These are phyloP conservation scores for Calocera cornea DNA, from an alignment of 768 basidiomycete species.

Conservation along the genomic window DNA sequence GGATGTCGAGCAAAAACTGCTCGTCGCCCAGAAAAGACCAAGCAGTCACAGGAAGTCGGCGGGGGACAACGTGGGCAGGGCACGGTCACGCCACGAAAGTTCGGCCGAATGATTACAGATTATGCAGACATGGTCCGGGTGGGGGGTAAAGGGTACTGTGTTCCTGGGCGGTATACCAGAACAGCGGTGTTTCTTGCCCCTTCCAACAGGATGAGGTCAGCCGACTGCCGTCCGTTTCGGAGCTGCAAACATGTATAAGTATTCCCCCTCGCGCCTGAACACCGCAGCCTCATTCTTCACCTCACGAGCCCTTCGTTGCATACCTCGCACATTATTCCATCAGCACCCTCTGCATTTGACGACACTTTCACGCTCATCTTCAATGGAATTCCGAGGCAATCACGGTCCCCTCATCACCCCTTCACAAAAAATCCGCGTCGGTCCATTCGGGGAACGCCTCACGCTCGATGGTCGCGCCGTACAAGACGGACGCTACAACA, in stretches of 20 bases:
- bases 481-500: background rate
- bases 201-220: constrained; percentile 1
- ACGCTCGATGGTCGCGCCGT: background rate
- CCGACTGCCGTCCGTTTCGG: background rate
- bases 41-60: background rate
- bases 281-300: background rate
- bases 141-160: background rate
- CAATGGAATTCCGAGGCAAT: background rate
- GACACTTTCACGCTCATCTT: background rate
- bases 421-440: background rate
- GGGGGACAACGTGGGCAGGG: background rate
- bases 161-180: background rate
- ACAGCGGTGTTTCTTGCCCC: background rate
- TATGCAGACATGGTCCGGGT: background rate
- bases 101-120: background rate
- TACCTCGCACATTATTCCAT: no score
- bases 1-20: no score
- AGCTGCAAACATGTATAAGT: background rate
- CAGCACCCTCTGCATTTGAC: no score
- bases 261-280: background rate
- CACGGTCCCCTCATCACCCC: background rate
- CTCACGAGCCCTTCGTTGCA: background rate
- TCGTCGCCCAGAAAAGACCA: background rate
- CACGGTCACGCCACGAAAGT: background rate
- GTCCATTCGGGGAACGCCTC: background rate